phyloP scores from a whole-genome alignment of 2,329 filamentous ascomycete species.

The Fusarium guadeloupense region DNA sequence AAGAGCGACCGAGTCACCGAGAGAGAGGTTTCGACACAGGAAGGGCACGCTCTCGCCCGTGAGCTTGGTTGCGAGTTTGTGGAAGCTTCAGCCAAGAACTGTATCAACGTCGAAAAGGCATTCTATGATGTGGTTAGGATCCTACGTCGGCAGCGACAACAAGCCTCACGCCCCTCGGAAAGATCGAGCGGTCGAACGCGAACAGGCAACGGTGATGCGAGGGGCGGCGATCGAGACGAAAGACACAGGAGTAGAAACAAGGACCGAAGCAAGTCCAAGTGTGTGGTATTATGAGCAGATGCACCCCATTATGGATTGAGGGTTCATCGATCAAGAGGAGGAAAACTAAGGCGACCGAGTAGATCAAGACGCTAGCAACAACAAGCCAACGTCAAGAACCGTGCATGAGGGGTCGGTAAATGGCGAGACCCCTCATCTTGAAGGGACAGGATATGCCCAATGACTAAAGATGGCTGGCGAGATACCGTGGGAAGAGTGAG shows the following conservation, averaged over 20 bases:
- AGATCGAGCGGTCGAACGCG: conserved; percentile 51
- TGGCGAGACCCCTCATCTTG: conserved; percentile 31
- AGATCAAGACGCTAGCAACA: conserved; percentile 24
- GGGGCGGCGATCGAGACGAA: conserved; percentile 46
- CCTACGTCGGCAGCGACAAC: conserved; percentile 82
- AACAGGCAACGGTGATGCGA: conserved; percentile 50
- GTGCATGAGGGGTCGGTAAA: conserved; percentile 30
- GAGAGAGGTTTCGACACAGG: conserved; percentile 94
- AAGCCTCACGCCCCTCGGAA: conserved; percentile 53
- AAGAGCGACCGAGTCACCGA: conserved; percentile 98
- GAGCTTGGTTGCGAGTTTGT: conserved; percentile 96
- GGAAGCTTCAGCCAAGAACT: conserved; percentile 96
- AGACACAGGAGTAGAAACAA: conserved; percentile 48
- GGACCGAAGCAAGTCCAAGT: conserved; percentile 51
- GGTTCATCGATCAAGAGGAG: conserved; percentile 24
- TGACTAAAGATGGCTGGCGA: conserved; percentile 38
- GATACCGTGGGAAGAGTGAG: conserved; percentile 36
- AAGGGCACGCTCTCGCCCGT: conserved; percentile 89
- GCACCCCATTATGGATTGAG: neutral
- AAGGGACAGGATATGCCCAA: conserved; percentile 35
- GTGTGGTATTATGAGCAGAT: conserved; percentile 52
- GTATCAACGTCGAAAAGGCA: conserved; percentile 97
- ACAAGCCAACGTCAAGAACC: conserved; percentile 29
- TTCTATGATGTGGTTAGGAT: conserved; percentile 98
- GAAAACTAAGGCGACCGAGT: conserved; percentile 27